Evolutionary conservation across 179 eudicot genomes (phyloP).

Genomic region (Actinidia arguta): DNA sequence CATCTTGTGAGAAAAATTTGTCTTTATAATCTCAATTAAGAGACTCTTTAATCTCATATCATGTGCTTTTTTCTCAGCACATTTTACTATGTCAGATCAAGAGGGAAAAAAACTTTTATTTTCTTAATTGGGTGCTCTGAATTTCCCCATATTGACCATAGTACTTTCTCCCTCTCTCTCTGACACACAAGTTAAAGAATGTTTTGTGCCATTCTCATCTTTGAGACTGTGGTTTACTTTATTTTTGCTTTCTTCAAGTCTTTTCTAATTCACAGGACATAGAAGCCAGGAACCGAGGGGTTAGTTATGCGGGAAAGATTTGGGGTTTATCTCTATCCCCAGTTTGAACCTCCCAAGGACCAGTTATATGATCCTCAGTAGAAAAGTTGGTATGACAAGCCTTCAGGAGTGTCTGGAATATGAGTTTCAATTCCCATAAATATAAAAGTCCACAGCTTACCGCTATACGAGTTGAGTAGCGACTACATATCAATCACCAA

Average conservation of each 20-base stretch:
- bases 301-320: too few species aligned
- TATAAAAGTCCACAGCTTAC: too few species aligned
- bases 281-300: too few species aligned
- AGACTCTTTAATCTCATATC: slow-evolving; percentile 1
- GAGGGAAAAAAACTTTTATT: slow-evolving; percentile 12
- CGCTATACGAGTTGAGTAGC: too few species aligned
- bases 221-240: background rate
- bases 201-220: background rate
- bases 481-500: too few species aligned
- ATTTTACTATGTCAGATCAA: slow-evolving; percentile 38
- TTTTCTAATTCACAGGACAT: slow-evolving; percentile 2
- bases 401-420: too few species aligned
- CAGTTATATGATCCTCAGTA: too few species aligned
- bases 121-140: slow-evolving; percentile 28
- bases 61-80: slow-evolving; percentile 19
- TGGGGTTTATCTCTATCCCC: too few species aligned
- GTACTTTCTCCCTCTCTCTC: slow-evolving; percentile 8
- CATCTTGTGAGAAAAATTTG: slow-evolving; percentile 27
- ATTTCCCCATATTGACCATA: slow-evolving; percentile 20
- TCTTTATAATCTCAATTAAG: slow-evolving; percentile 21
- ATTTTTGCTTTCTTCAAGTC: background rate
- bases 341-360: too few species aligned
- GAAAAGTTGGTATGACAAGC: too few species aligned
- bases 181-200: background rate
- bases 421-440: too few species aligned